phyloP scores from a whole-genome alignment of 1,139 yeast species.

The Geotrichum klebahnii region DNA sequence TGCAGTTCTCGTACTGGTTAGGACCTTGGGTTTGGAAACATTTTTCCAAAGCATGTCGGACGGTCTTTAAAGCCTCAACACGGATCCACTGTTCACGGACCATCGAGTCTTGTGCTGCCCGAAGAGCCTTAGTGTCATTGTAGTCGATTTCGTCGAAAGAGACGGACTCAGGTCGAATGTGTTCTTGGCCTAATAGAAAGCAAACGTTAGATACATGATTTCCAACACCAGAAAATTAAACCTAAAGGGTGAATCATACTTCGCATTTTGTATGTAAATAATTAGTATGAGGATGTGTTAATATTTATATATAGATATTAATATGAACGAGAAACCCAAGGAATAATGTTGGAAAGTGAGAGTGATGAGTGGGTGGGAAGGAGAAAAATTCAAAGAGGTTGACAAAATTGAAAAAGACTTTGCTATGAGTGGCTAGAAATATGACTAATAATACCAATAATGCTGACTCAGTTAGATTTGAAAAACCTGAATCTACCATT shows the following conservation, averaged over 20 bases:
- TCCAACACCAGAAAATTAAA: too few species aligned
- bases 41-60: constrained; percentile 70
- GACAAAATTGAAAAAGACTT: neutral
- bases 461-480: neutral
- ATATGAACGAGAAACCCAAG: neutral
- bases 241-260: too few species aligned
- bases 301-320: too few species aligned
- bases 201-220: neutral
- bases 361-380: neutral
- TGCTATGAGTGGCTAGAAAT: neutral
- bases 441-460: neutral
- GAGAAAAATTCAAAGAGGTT: neutral
- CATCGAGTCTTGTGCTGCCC: constrained; percentile 71
- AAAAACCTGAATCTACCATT: too few species aligned
- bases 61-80: constrained; percentile 60
- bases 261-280: constrained; percentile 2
- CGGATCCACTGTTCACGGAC: constrained; percentile 78
- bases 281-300: neutral
- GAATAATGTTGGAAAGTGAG: too few species aligned
- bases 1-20: constrained; percentile 74
- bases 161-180: constrained; percentile 67
- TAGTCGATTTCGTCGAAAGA: constrained; percentile 83
- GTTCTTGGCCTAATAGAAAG: constrained; percentile 36
- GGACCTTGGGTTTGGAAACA: constrained; percentile 61
- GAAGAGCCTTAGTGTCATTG: constrained; percentile 58